Base-by-base conservation (phyloP, 306 rosid species). In the Cucumis melo region DNA sequence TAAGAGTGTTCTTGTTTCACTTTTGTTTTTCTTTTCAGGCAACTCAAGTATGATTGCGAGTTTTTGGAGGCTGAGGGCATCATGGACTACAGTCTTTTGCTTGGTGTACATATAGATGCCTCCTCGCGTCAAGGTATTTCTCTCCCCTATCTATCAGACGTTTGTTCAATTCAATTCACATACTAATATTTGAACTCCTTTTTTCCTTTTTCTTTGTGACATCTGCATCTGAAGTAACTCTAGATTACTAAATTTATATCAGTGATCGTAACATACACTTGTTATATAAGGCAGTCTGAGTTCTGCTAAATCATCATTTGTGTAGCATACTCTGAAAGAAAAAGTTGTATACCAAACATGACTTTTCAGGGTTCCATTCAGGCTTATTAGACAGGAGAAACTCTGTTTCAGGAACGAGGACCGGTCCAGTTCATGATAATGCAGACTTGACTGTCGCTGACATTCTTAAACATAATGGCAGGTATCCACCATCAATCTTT, bases 81-180 rank as follows among this genome's bases (percentile, higher is more conserved):
- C 77, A 86, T 86, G 89, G 81, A 84, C 80, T 86, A 84, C 32
- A 84, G 89, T 72, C 74, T 86, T 38, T 74, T 86, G 81, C 82
- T 86, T 65, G 81, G 84, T 63, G 71, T 86, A 50, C 87, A 82
- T 73, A 17, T 74, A 15, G 62, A 66, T 48, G 58, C 73, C 51
- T 61, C 61, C 51, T 66, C 29, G 51, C 48, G 77, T 51, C 72
- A 84, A 81, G 89, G 87, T 86, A 83, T 81, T 54, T 76, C 67
- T 41, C 66, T 79, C 42, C 42, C 74, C 41, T 57, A 19, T 62
- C 24, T n/a, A 15, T 71, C 10, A 11, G 51, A 46, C 16, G 71
- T 36, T 36, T 64, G 14, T 9, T 64, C 72, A 64, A 64, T 38
- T 17, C 50, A 64, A 64, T 64, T 17, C 50, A 64, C 27, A 64